Evolutionary conservation across 345 rosid species (phyloP).

Genomic region (Arabis alpina): DNA sequence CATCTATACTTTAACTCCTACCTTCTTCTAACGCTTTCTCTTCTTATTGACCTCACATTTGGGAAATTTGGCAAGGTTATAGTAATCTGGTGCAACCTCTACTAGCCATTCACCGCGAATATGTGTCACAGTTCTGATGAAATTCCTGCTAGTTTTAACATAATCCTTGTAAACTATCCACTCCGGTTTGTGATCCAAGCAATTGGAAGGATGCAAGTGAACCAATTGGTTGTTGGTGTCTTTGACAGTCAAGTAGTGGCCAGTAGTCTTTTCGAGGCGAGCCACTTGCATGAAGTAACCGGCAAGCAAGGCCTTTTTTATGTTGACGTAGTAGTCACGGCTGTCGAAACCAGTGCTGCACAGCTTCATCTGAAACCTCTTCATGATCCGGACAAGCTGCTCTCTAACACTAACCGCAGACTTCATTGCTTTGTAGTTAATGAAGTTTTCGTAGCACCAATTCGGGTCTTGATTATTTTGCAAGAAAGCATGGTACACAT

Average conservation of each 20-base stretch:
- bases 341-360: slow-evolving; percentile 51
- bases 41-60: slow-evolving; percentile 61
- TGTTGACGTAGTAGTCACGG: no score
- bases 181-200: slow-evolving; percentile 96
- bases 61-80: slow-evolving; percentile 80
- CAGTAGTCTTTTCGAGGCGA: slow-evolving; percentile 74
- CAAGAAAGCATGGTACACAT: no score
- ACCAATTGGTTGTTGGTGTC: slow-evolving; percentile 82
- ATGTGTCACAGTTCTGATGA: slow-evolving; percentile 88
- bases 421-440: slow-evolving; percentile 87
- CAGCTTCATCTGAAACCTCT: slow-evolving; percentile 41
- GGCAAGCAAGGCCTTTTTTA: no score
- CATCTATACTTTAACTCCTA: no score
- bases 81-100: slow-evolving; percentile 82
- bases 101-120: slow-evolving; percentile 97
- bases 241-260: slow-evolving; percentile 90
- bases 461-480: slow-evolving; percentile 16
- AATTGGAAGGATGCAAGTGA: slow-evolving; percentile 94
- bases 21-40: no score
- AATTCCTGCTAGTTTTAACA: slow-evolving; percentile 85
- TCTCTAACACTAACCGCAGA: slow-evolving; percentile 95
- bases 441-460: slow-evolving; percentile 43
- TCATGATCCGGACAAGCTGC: slow-evolving; percentile 94
- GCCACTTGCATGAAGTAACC: no score
- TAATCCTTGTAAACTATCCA: slow-evolving; percentile 97